These are phyloP conservation scores for Mallotus nudiflorus DNA, from an alignment of 345 rosid genomes.

Conservation along the genomic window DNA sequence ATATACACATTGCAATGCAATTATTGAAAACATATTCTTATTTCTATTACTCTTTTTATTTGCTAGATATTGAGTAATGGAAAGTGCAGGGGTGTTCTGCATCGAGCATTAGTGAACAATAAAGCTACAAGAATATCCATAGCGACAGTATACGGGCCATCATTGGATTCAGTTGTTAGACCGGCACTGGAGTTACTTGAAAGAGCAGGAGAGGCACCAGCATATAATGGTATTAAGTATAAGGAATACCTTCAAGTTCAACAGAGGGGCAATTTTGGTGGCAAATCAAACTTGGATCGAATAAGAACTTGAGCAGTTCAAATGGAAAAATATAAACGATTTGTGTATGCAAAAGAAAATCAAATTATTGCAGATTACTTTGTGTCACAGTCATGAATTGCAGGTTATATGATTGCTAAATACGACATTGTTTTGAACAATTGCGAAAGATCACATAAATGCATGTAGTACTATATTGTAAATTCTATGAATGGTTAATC, in stretches of 20 bases:
- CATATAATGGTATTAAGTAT: conserved; percentile 39
- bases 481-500: too few relatives aligned
- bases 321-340: too few relatives aligned
- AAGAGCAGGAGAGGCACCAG: conserved; percentile 5
- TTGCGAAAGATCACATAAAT: too few relatives aligned
- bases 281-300: conserved; percentile 40
- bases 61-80: conserved; percentile 54
- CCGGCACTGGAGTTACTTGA: conserved; percentile 38
- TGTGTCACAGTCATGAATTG: too few relatives aligned
- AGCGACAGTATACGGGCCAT: conserved; percentile 40
- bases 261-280: conserved; percentile 34
- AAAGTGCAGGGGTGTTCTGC: conserved; percentile 53
- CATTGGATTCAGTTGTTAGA: conserved; percentile 38
- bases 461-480: too few relatives aligned
- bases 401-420: too few relatives aligned
- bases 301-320: conserved; percentile 11
- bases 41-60: too few relatives aligned
- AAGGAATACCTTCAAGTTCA: conserved; percentile 39
- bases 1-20: too few relatives aligned
- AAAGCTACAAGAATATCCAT: conserved; percentile 38
- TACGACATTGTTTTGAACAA: too few relatives aligned
- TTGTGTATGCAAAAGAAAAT: too few relatives aligned
- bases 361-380: too few relatives aligned
- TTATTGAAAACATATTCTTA: too few relatives aligned
- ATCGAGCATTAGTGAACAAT: conserved; percentile 47